Conservation (phyloP, 306 rosid species). For the Cicer arietinum region DNA sequence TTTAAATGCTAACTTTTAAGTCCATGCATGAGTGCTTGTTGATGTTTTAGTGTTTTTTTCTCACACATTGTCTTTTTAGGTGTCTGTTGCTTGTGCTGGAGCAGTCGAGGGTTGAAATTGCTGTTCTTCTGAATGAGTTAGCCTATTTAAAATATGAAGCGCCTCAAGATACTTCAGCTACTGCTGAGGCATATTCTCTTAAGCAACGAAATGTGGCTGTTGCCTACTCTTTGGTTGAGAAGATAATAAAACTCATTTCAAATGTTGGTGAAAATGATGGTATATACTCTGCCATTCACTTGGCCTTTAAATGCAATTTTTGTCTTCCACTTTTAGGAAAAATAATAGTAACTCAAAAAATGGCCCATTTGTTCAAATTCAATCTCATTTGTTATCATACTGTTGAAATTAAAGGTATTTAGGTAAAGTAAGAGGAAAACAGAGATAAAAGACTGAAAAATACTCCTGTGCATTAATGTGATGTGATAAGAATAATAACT, state of each 20-base stretch:
- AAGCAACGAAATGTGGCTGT: conserved; percentile 76
- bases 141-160: conserved; percentile 89
- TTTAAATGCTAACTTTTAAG: conserved; percentile 18
- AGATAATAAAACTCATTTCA: conserved; percentile 78
- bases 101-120: conserved; percentile 96
- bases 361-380: conserved; percentile 31
- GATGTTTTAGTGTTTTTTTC: conserved; percentile 43
- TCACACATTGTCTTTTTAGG: conserved; percentile 55
- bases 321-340: not conserved
- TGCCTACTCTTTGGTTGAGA: conserved; percentile 87
- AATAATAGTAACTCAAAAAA: conserved; percentile 2
- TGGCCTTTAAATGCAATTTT: conserved; percentile 22
- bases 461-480: not conserved
- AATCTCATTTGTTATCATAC: conserved; percentile 16
- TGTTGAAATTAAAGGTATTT: conserved; percentile 26
- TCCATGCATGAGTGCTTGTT: conserved; percentile 5
- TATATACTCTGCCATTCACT: conserved; percentile 48
- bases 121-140: conserved; percentile 86
- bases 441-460: conserved; percentile 16
- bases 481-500: not conserved
- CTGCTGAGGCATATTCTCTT: conserved; percentile 57
- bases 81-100: conserved; percentile 88
- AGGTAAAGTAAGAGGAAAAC: not conserved
- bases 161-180: conserved; percentile 63
- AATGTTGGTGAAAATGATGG: conserved; percentile 69